phyloP scores from a whole-genome alignment of 83 land plant genomes.

The Picea abies region DNA sequence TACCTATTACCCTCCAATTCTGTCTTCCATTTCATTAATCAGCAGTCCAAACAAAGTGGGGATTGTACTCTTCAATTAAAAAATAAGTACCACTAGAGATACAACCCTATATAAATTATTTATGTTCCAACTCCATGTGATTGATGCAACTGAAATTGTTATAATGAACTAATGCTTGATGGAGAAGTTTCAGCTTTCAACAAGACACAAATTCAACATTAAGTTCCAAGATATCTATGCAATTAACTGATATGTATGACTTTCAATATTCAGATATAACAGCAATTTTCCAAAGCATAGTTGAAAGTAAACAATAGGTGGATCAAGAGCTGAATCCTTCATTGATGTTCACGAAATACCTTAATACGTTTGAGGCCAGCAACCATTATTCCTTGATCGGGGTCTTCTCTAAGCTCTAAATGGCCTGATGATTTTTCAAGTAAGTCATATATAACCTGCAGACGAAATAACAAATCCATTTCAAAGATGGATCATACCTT shows the following conservation, averaged over 20 bases:
- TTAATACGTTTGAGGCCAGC: constrained; percentile 91
- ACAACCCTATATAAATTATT: too few relatives aligned
- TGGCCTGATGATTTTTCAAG: constrained; percentile 94
- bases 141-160: too few relatives aligned
- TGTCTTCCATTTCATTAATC: too few relatives aligned
- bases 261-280: not conserved
- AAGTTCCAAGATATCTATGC: not conserved
- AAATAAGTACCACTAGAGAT: too few relatives aligned
- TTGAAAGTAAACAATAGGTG: not conserved
- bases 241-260: not conserved
- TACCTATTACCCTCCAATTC: too few relatives aligned
- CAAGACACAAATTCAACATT: not conserved
- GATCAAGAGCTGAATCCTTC: not conserved
- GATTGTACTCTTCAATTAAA: too few relatives aligned
- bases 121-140: too few relatives aligned
- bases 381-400: constrained; percentile 85
- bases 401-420: constrained; percentile 95
- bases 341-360: constrained; percentile 34
- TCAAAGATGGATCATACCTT: not conserved
- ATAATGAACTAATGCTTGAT: too few relatives aligned
- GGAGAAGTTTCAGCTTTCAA: too few relatives aligned
- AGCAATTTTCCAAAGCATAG: not conserved
- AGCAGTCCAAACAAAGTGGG: too few relatives aligned
- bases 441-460: constrained; percentile 96
- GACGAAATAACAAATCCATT: constrained; percentile 1